A percentile compares a stretch with the other conserved stretches of the same genome.
phyloP scores from a whole-genome alignment of 2,329 filamentous ascomycete genomes.

The Phyllosticta citrichinensis region DNA sequence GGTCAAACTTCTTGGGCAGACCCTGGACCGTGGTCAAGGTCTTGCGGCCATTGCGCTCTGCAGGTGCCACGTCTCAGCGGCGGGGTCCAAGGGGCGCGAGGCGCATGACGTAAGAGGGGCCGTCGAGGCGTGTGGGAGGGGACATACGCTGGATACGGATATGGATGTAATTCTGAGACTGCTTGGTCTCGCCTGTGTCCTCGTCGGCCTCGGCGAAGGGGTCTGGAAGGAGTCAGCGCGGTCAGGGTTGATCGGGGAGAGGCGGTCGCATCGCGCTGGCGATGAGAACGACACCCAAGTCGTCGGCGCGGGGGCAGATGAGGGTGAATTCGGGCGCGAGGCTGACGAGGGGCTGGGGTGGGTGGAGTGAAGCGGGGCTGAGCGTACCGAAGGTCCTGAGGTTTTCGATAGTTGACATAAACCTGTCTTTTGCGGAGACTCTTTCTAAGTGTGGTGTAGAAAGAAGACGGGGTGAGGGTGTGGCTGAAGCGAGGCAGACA shows the following conservation, averaged over 20 bases:
- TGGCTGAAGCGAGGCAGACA: slow-evolving; percentile 2
- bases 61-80: slow-evolving; percentile 32
- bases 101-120: slow-evolving; percentile 1
- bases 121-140: slow-evolving; percentile 6
- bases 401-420: slow-evolving; percentile 95
- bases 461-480: slow-evolving; percentile 10
- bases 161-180: slow-evolving; percentile 97
- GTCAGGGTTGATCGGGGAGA: background rate
- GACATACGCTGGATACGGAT: slow-evolving; percentile 97
- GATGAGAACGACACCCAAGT: background rate
- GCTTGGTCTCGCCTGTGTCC: slow-evolving; percentile 90
- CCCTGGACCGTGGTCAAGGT: slow-evolving; percentile 99
- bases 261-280: background rate
- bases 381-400: slow-evolving; percentile 84
- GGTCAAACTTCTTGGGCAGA: slow-evolving; percentile 96
- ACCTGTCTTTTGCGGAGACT: slow-evolving; percentile 58
- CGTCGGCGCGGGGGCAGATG: background rate
- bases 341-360: slow-evolving; percentile 15
- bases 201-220: slow-evolving; percentile 99
- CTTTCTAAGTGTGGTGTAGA: slow-evolving; percentile 20
- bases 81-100: background rate
- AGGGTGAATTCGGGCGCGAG: background rate
- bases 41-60: slow-evolving; percentile 99
- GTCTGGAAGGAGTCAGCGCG: slow-evolving; percentile 41
- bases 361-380: slow-evolving; percentile 15